Evolutionary conservation across 2,329 filamentous ascomycete species (phyloP), one percentile per base, ranked within the genome.

Genomic region (Aspergillus brasiliensis): DNA sequence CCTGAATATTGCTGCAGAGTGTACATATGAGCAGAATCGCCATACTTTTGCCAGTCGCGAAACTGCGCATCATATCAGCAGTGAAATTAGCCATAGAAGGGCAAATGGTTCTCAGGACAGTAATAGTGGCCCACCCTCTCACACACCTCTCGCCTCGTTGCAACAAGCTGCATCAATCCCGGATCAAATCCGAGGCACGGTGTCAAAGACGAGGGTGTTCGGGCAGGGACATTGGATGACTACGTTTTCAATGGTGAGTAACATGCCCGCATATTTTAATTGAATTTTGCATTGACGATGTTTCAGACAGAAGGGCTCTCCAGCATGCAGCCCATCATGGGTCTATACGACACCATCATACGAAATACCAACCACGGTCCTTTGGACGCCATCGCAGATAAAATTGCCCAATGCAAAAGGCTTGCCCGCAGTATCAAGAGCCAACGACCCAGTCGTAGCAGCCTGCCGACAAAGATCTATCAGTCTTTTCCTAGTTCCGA

Each of bases 221-320:
- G 66, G 68, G 1, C 47, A 61, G 11, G 68, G 70, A 2, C 67
- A 71, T 55, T 71, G 70, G 70, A 70, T 69, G 64, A 65, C 56
- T 48, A 34, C 59, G 0, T 51, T 62, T 13, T 52, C 59, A 17
- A 54, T 67, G 63, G 69, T 69, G 60, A 13, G 56, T n/a, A n/a
- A n/a, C n/a, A n/a, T n/a, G n/a, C n/a, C n/a, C n/a, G n/a, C n/a
- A n/a, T n/a, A n/a, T n/a, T n/a, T n/a, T n/a, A n/a, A n/a, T n/a
- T n/a, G 19, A n/a, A 27, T 5, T 46, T 11, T 42, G n/a, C 42
- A 19, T 37, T 51, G 23, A 44, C 56, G 38, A 31, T 42, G 25
- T n/a, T 58, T 34, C 44, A 65, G 61, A 28, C 59, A 31, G 56
- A 62, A 10, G 56, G 60, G 8, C 37, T 65, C 5, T 11, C 62